phyloP scores from a whole-genome alignment of 106 monocot species.

The Dioscorea dumetorum region DNA sequence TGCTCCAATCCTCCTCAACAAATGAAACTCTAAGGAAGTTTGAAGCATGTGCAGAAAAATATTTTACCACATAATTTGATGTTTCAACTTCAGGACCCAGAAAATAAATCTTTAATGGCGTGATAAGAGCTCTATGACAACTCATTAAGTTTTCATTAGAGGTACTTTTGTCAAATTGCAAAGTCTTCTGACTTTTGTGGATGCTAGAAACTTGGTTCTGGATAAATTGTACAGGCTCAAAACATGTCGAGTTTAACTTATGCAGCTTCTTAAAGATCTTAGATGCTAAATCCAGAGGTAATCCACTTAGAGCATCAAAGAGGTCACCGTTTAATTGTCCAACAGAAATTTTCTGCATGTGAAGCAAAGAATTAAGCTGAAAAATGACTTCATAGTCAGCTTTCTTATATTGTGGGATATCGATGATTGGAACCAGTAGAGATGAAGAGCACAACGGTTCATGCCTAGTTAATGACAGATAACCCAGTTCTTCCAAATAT shows the following conservation, averaged over 20 bases:
- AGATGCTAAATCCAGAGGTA: slow-evolving; percentile 31
- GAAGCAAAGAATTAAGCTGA: slow-evolving; percentile 87
- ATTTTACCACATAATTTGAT: slow-evolving; percentile 76
- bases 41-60: slow-evolving; percentile 59
- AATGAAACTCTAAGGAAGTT: slow-evolving; percentile 88
- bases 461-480: slow-evolving; percentile 26
- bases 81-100: slow-evolving; percentile 80
- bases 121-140: slow-evolving; percentile 71
- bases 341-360: slow-evolving; percentile 63
- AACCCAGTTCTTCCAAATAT: slow-evolving; percentile 37
- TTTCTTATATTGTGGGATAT: slow-evolving; percentile 15
- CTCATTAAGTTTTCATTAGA: slow-evolving; percentile 46
- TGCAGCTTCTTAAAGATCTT: slow-evolving; percentile 58
- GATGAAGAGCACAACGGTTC: slow-evolving; percentile 15
- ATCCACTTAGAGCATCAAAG: slow-evolving; percentile 39
- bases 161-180: slow-evolving; percentile 2
- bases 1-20: slow-evolving; percentile 95
- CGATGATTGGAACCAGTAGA: slow-evolving; percentile 56
- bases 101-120: slow-evolving; percentile 82
- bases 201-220: slow-evolving; percentile 23
- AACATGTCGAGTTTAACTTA: slow-evolving; percentile 56
- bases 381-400: slow-evolving; percentile 74
- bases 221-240: slow-evolving; percentile 65
- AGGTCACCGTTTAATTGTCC: slow-evolving; percentile 43
- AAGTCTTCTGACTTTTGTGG: slow-evolving; percentile 5